Evolutionary conservation across 192 early-diverging fungal genomes (phyloP), one percentile per base, ranked within the genome.

Genomic region (Entrophospora sp.): DNA sequence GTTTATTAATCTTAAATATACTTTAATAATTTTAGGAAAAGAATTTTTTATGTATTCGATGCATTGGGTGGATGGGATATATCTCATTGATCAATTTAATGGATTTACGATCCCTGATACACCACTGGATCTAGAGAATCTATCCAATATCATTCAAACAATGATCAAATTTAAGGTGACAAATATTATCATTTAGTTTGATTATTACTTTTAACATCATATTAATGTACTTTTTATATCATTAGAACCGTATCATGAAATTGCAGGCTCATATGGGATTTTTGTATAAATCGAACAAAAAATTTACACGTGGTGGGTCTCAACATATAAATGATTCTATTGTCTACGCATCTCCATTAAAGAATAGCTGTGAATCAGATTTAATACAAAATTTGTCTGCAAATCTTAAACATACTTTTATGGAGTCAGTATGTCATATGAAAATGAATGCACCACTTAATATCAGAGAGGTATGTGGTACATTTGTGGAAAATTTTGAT

Each of bases 61-160:
- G 60, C 60, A 62, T 62, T 44, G 36, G 24, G 42, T 62, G 60
- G 43, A 57, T 20, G 53, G 44, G n/a, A 64, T 64, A 42, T 64
- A 64, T 46, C 28, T 64, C 1, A 48, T 36, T 64, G 62, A 49
- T 52, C 46, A 64, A 37, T 64, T 45, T 36, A 36, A 36, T 38
- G 46, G 61, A 64, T 64, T 51, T 51, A 51, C 62, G 40, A 52
- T 64, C 52, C 62, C 46, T 13, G 46, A 64, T 52, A 52, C 62
- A 36, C 52, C 38, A 49, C 62, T 24, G 30, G 53, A 57, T 32
- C 35, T 64, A 37, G 62, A 51, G 34, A 64, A 64, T 51, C 38
- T 61, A 61, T 35, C 53, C 32, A 18, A 35, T 61, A 45, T 61
- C 24, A 45, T 61, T 45, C 36, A 20, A 14, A 44, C 44, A 61